phyloP scores from a whole-genome alignment of 371 early-diverging fungal species.

The Apophysomyces elegans region DNA sequence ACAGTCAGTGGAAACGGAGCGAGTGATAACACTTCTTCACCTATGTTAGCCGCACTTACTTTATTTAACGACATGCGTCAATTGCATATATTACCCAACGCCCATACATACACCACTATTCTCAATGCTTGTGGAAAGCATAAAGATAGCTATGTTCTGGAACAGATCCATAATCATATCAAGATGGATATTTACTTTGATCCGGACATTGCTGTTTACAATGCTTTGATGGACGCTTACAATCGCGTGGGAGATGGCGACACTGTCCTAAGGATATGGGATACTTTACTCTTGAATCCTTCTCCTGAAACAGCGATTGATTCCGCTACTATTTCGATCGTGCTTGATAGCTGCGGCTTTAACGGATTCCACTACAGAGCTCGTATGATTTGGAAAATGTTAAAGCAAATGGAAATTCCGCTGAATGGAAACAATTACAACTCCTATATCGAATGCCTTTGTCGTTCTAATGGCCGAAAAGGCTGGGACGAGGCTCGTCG shows the following conservation, averaged over 20 bases:
- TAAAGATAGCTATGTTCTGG: slow-evolving; percentile 34
- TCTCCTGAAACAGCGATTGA: slow-evolving; percentile 22
- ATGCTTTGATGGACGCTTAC: slow-evolving; percentile 49
- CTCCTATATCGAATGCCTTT: slow-evolving; percentile 52
- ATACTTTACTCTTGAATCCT: slow-evolving; percentile 23
- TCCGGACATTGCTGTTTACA: slow-evolving; percentile 37
- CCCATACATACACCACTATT: slow-evolving; percentile 42
- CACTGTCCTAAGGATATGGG: slow-evolving; percentile 44
- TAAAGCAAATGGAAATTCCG: slow-evolving; percentile 22
- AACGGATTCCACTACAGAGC: slow-evolving; percentile 34
- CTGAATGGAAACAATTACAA: slow-evolving; percentile 47
- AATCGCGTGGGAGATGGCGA: slow-evolving; percentile 30
- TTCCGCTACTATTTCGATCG: slow-evolving; percentile 27
- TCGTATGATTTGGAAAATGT: slow-evolving; percentile 33
- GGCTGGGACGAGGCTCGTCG: slow-evolving; percentile 40
- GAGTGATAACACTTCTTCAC: slow-evolving; percentile 32
- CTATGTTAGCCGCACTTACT: slow-evolving; percentile 33
- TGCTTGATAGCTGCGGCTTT: slow-evolving; percentile 31
- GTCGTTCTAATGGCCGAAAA: slow-evolving; percentile 29
- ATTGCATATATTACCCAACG: slow-evolving; percentile 37
- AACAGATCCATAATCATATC: slow-evolving; percentile 45
- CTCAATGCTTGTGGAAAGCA: slow-evolving; percentile 38
- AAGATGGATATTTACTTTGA: slow-evolving; percentile 52
- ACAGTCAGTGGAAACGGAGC: slow-evolving; percentile 28
- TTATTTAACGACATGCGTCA: slow-evolving; percentile 54